Evolutionary conservation across 495 filamentous ascomycete genomes (phyloP), one percentile per base, ranked within the genome.

Genomic region (Xanthoparmelia taractica): DNA sequence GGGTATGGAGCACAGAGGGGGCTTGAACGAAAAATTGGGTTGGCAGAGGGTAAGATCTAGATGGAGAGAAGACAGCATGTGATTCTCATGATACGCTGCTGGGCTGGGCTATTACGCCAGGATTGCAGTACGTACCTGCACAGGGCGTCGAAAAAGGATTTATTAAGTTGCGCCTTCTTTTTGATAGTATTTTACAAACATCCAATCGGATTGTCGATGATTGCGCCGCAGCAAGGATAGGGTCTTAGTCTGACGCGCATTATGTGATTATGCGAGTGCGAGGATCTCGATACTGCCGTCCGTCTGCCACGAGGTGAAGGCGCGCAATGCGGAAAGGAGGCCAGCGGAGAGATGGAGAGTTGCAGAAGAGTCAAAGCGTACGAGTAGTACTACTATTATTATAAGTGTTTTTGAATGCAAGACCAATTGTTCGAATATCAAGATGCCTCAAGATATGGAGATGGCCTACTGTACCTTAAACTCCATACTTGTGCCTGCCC

Each of bases 41-140:
- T 90, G 84, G 84, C 74, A 81, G 66, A 87, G 85, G 75, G 81
- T 81, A 43, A 74, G 86, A 67, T 85, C 82, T 70, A 78, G 79
- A 65, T 87, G 85, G 81, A 81, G 84, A 74, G 88, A 90, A 70
- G 87, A 90, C 70, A 86, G 82, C 66, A 87, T 90, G 85, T 90
- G 73, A 77, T 43, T 43, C 0, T 59, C 38, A 20, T 1, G 50
- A 7, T 50, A 50, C 10, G 20, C 27, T 18, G 56, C 17, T 41
- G 33, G 34, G 13, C 33, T 47, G 29, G 61, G 40, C 11, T 18
- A 15, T 31, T 63, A 18, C 33, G 18, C 33, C 18, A 48, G 23
- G 8, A 25, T 25, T 3, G 8, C 45, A 0, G 27, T 13, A 48
- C 10, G 23, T 12, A 52, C 31, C 25, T 52, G 45, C 45, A 23